Conservation (phyloP, 441 rosid genomes). For the Eruca vesicaria region DNA sequence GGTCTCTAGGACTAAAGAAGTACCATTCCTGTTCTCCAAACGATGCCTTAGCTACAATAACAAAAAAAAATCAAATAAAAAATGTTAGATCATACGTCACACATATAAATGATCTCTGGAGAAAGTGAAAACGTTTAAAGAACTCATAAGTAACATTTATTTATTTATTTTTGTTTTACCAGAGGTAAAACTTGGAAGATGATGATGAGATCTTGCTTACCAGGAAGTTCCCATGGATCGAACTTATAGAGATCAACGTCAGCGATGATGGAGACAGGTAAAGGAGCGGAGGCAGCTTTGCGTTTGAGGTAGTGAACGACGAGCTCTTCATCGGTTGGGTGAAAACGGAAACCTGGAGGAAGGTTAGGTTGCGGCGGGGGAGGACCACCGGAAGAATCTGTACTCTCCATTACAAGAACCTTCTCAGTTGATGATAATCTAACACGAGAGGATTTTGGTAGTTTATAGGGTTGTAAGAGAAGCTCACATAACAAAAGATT, state of each 20-base stretch:
- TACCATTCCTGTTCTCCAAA: conserved; percentile 69
- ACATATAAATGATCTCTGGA: not conserved
- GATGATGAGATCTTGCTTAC: conserved; percentile 24
- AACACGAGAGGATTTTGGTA: conserved; percentile 9
- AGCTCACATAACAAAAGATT: conserved; percentile 2
- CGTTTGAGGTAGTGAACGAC: conserved; percentile 85
- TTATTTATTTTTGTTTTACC: no score
- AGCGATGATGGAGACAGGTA: conserved; percentile 76
- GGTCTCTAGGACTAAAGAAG: conserved; percentile 55
- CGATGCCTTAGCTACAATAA: conserved; percentile 52
- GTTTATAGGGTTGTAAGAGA: not conserved
- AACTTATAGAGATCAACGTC: conserved; percentile 83
- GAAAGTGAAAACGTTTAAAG: not conserved
- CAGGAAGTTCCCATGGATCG: conserved; percentile 92
- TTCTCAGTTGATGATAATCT: not conserved
- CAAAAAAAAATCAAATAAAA: not conserved
- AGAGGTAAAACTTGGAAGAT: not conserved
- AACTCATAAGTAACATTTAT: not conserved
- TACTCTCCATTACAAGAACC: conserved; percentile 53
- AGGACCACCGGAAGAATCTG: conserved; percentile 60
- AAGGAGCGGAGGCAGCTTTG: conserved; percentile 67
- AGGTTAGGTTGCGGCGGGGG: conserved; percentile 70
- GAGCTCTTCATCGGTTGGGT: conserved; percentile 82
- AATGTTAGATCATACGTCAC: conserved; percentile 14
- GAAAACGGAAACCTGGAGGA: conserved; percentile 85